Percentiles rank a stretch among this genome's conserved stretches.
Evolutionary conservation across 495 filamentous ascomycete genomes (phyloP).

Genomic region (Penicillium manginii): DNA sequence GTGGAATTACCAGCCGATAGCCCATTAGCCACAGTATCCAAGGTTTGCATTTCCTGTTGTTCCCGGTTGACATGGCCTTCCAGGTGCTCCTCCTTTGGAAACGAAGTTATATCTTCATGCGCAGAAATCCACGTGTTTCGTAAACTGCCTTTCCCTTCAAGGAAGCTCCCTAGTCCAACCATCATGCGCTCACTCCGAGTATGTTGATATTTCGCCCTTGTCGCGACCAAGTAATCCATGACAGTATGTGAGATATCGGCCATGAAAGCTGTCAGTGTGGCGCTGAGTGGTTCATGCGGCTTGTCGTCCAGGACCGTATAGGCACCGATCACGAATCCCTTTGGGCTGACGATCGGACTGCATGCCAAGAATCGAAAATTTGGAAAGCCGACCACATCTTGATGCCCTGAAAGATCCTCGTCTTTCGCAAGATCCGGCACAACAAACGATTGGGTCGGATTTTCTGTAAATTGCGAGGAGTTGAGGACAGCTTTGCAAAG

Average conservation of each 20-base stretch:
- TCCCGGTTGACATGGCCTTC: constrained; percentile 20
- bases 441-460: constrained; percentile 16
- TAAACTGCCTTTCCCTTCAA: constrained; percentile 25
- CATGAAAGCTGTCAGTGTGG: constrained; percentile 3
- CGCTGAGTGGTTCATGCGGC: constrained; percentile 15
- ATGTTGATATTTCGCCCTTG: constrained; percentile 14
- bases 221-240: constrained; percentile 20
- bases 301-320: constrained; percentile 22
- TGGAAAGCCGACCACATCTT: constrained; percentile 44
- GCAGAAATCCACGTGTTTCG: constrained; percentile 19
- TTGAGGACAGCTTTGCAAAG: constrained; percentile 47
- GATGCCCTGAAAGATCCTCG: constrained; percentile 29
- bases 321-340: constrained; percentile 16
- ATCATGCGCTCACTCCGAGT: constrained; percentile 24
- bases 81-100: not conserved
- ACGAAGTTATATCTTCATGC: not conserved
- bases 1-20: not conserved
- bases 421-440: constrained; percentile 26
- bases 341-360: constrained; percentile 26
- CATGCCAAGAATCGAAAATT: constrained; percentile 53
- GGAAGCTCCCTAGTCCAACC: constrained; percentile 23
- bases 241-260: constrained; percentile 16
- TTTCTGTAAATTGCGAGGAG: constrained; percentile 5
- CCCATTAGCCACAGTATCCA: not conserved
- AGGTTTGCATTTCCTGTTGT: constrained; percentile 22